Conservation (phyloP, 1,139 yeast genomes). For the Suhomyces bribrorum region DNA sequence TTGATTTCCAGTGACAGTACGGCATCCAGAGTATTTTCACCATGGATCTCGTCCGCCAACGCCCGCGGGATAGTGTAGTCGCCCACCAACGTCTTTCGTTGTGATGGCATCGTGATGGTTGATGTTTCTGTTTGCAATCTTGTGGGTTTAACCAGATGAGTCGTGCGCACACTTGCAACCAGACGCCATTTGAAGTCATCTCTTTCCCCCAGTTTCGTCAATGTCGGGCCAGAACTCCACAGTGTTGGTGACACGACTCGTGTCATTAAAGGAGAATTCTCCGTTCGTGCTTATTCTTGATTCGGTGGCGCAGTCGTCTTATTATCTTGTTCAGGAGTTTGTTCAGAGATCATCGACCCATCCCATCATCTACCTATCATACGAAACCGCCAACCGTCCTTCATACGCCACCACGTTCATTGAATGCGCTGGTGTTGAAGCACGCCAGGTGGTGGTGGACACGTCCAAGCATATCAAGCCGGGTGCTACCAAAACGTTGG, state of each 20-base stretch:
- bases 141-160: slow-evolving; percentile 14
- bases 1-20: slow-evolving; percentile 23
- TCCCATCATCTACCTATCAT: slow-evolving; percentile 55
- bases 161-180: slow-evolving; percentile 13
- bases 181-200: not conserved
- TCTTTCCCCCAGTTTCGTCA: not conserved
- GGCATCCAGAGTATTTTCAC: slow-evolving; percentile 38
- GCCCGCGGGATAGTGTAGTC: slow-evolving; percentile 35
- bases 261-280: slow-evolving; percentile 68
- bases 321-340: slow-evolving; percentile 57
- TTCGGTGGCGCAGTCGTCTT: slow-evolving; percentile 67
- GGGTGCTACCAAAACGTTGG: slow-evolving; percentile 28
- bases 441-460: slow-evolving; percentile 24
- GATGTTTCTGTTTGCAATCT: not conserved
- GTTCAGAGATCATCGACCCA: slow-evolving; percentile 36
- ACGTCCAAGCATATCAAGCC: slow-evolving; percentile 24
- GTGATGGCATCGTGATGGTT: slow-evolving; percentile 4
- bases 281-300: slow-evolving; percentile 74
- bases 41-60: slow-evolving; percentile 27
- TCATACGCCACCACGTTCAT: slow-evolving; percentile 49
- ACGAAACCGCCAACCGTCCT: slow-evolving; percentile 60
- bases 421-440: slow-evolving; percentile 39
- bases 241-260: slow-evolving; percentile 60
- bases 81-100: slow-evolving; percentile 25
- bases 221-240: slow-evolving; percentile 56